These are phyloP conservation scores for Serendipita indica DNA, from an alignment of 768 basidiomycete genomes.

Conservation along the genomic window DNA sequence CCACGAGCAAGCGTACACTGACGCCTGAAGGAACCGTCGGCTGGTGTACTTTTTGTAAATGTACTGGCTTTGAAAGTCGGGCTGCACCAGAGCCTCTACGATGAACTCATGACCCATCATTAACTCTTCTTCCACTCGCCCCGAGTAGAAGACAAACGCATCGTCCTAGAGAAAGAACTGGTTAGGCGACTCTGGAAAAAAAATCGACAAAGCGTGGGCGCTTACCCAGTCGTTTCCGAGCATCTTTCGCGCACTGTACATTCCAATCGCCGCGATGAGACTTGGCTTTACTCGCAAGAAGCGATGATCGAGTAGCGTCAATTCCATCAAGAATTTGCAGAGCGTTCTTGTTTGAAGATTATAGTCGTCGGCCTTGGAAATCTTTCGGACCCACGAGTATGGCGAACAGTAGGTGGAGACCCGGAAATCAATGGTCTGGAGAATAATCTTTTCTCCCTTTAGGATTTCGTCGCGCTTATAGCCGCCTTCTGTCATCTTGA, in stretches of 20 bases:
- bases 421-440: conserved; percentile 89
- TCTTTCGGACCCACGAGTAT: conserved; percentile 96
- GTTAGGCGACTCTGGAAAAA: neutral
- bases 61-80: conserved; percentile 68
- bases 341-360: conserved; percentile 94
- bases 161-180: conserved; percentile 53
- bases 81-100: conserved; percentile 66
- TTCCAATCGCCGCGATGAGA: conserved; percentile 86
- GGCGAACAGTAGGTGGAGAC: conserved; percentile 97
- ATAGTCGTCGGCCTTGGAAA: conserved; percentile 98
- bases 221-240: conserved; percentile 92
- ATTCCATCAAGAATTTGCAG: conserved; percentile 95
- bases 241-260: conserved; percentile 94
- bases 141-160: conserved; percentile 83
- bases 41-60: conserved; percentile 93
- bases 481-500: conserved; percentile 92
- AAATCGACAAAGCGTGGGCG: conserved; percentile 15
- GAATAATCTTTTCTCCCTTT: conserved; percentile 92
- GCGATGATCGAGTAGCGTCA: conserved; percentile 80
- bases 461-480: conserved; percentile 92
- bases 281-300: conserved; percentile 91
- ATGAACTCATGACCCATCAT: conserved; percentile 66
- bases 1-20: conserved; percentile 31
- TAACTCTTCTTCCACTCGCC: conserved; percentile 80
- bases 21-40: conserved; percentile 92